Percentiles rank a stretch among this genome's conserved stretches.
phyloP scores from a whole-genome alignment of 495 filamentous ascomycete species.

The Melanomma pulvis-pyrius region DNA sequence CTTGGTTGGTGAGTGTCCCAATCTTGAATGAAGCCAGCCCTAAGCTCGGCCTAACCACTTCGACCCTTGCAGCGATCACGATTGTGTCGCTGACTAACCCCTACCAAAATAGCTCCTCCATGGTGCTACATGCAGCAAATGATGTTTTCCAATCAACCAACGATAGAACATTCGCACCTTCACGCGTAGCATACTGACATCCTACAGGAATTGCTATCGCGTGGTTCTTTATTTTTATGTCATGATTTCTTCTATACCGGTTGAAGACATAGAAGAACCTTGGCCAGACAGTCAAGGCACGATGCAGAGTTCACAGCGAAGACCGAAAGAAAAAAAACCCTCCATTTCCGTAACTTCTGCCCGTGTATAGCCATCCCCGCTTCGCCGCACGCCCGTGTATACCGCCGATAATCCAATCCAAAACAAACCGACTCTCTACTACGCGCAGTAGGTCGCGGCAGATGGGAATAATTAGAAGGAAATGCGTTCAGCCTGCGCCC shows the following conservation, averaged over 20 bases:
- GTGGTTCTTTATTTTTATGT: too few species aligned
- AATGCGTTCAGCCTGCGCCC: not conserved
- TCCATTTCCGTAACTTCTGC: not conserved
- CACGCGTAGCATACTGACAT: too few species aligned
- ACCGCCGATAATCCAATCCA: constrained; percentile 5
- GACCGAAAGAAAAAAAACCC: constrained; percentile 4
- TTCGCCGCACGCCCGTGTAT: constrained; percentile 4
- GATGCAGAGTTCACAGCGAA: constrained; percentile 3
- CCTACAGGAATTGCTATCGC: too few species aligned
- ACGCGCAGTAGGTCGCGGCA: not conserved
- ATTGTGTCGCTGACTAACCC: not conserved
- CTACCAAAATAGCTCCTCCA: not conserved
- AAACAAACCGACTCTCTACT: not conserved
- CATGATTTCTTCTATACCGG: not conserved
- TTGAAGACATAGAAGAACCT: too few species aligned
- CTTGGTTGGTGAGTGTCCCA: constrained; percentile 7
- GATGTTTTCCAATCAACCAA: too few species aligned
- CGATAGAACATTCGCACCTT: too few species aligned
- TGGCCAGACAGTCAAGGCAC: not conserved
- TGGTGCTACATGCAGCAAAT: too few species aligned
- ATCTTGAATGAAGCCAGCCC: not conserved
- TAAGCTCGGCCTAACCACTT: constrained; percentile 3
- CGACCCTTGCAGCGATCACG: not conserved
- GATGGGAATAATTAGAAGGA: constrained; percentile 18
- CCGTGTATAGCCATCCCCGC: not conserved